phyloP scores from a whole-genome alignment of 148 eudicot species.

The Vaccinium corymbosum region DNA sequence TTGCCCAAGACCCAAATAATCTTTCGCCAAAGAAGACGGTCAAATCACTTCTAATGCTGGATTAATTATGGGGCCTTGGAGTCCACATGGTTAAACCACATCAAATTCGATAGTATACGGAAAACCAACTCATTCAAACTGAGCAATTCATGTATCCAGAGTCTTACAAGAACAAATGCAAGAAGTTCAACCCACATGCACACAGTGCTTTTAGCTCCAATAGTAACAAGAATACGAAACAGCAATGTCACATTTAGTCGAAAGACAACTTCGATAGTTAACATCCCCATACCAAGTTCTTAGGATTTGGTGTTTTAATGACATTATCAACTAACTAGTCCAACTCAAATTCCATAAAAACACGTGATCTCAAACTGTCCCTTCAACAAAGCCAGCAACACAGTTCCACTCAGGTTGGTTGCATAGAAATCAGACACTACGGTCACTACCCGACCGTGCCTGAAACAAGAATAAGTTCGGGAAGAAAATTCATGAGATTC shows the following conservation, averaged over 20 bases:
- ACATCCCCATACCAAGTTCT: neutral
- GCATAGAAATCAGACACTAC: neutral
- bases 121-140: neutral
- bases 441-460: conserved; percentile 11
- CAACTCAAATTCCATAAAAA: neutral
- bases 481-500: neutral
- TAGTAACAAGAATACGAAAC: neutral
- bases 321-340: neutral
- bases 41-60: neutral
- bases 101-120: neutral
- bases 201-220: neutral
- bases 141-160: neutral
- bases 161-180: neutral
- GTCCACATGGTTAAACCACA: neutral
- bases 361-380: neutral
- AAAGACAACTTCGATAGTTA: neutral
- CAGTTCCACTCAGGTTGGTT: neutral
- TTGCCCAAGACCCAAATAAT: neutral
- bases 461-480: conserved; percentile 6
- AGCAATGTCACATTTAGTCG: neutral
- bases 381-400: conserved; percentile 3
- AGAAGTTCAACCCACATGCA: neutral
- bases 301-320: neutral
- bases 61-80: neutral
- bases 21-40: neutral